Conservation (phyloP, 345 rosid genomes). For the Chamaenerion angustifolium region DNA sequence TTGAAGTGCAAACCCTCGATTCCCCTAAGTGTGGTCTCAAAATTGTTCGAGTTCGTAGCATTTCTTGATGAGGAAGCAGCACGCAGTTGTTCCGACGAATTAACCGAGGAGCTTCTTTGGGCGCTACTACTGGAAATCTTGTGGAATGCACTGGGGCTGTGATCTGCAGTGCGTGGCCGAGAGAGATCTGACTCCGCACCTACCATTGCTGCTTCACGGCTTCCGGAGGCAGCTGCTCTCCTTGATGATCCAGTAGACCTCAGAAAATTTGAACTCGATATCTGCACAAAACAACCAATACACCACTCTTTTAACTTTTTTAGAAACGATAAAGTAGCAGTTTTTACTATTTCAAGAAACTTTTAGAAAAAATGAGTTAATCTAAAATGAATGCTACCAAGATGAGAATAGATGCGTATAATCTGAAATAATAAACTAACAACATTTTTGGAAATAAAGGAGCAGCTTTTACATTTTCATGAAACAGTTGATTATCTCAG, state of each 20-base stretch:
- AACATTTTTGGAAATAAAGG: too few relatives aligned
- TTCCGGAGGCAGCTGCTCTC: constrained; percentile 37
- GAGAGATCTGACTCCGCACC: constrained; percentile 45
- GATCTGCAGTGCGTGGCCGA: constrained; percentile 24
- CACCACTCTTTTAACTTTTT: too few relatives aligned
- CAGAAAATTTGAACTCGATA: constrained; percentile 42
- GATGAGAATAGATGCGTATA: too few relatives aligned
- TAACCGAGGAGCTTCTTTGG: constrained; percentile 38
- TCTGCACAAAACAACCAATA: constrained; percentile 20
- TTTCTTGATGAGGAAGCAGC: constrained; percentile 32
- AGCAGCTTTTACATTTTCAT: too few relatives aligned
- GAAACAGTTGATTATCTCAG: too few relatives aligned
- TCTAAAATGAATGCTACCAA: too few relatives aligned
- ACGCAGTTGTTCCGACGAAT: constrained; percentile 45
- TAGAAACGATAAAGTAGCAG: too few relatives aligned
- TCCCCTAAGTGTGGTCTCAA: constrained; percentile 73
- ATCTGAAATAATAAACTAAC: too few relatives aligned
- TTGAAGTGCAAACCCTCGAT: constrained; percentile 64
- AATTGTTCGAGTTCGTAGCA: constrained; percentile 36
- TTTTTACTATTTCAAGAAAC: too few relatives aligned
- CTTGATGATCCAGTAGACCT: constrained; percentile 48
- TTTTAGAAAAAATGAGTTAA: too few relatives aligned
- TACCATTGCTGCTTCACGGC: constrained; percentile 30
- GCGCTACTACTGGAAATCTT: constrained; percentile 37
- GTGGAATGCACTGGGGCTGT: constrained; percentile 28